Conservation (phyloP, 805 yeast species). For the Wickerhamomyces pijperi region DNA sequence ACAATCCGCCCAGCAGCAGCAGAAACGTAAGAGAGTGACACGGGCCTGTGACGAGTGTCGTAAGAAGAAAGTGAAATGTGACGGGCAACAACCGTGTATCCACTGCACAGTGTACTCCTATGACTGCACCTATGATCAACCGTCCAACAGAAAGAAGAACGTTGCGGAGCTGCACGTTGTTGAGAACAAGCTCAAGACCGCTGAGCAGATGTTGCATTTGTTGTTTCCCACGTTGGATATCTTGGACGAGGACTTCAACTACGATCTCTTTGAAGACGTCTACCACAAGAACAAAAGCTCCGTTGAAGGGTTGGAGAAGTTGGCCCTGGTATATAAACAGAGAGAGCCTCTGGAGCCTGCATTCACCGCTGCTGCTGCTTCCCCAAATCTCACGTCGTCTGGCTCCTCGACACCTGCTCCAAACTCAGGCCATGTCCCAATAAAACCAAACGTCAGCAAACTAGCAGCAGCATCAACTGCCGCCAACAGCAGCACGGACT, state of each 20-base stretch:
- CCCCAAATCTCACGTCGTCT: background rate
- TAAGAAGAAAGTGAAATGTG: constrained; percentile 68
- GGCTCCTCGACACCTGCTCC: background rate
- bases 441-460: too few relatives aligned
- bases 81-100: constrained; percentile 67
- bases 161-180: constrained; percentile 20
- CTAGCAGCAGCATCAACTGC: background rate
- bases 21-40: constrained; percentile 53
- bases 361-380: too few relatives aligned
- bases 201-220: constrained; percentile 24
- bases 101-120: constrained; percentile 75
- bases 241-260: constrained; percentile 11
- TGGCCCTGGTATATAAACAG: constrained; percentile 6
- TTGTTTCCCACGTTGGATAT: constrained; percentile 30
- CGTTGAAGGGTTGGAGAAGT: constrained; percentile 2
- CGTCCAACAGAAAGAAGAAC: constrained; percentile 31
- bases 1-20: constrained; percentile 4
- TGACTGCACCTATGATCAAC: constrained; percentile 74
- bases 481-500: background rate
- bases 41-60: constrained; percentile 73
- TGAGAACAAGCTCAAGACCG: constrained; percentile 24
- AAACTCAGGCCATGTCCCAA: too few relatives aligned
- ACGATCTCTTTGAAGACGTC: constrained; percentile 5
- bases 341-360: constrained; percentile 2
- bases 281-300: constrained; percentile 1